Base-by-base conservation (phyloP, 192 early-diverging fungal genomes). In the Glomus cerebriforme region DNA sequence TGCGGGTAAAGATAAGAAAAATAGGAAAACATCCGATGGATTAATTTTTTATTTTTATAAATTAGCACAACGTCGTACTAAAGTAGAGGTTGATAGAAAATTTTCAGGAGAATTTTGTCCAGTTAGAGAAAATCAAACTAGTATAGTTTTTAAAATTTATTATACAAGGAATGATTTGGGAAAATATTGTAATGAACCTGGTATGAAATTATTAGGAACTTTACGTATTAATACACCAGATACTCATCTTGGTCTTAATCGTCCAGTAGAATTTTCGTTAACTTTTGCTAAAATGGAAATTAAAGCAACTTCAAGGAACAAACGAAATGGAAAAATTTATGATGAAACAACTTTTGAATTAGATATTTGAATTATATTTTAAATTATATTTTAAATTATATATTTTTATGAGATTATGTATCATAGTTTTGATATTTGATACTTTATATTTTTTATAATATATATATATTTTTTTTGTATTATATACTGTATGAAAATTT, bases 261-360 rank as follows among this genome's bases (percentile, higher is more conserved):
- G 76, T 47, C 43, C 63, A n/a, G 45, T 78, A 34, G 63, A 78
- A 54, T 78, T 78, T 67, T 26, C 24, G 8, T 39, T 78, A 12
- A 78, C 76, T 9, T 78, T 78, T 47, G 76, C 63, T 19, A 43
- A 49, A 6, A 29, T 66, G 24, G 64, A 78, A 47, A 26, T 47
- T 32, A 78, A 78, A 54, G 76, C 76, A 45, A 49, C 39, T 5
- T 64, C 76, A 19, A 22, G 3, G 12, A 66, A 78, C 32, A 78
- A 54, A 63, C 19, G 26, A 12, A 78, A 63, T 29, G 64, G 43
- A 9, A 24, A 37, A 17, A 8, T 29, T 34, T 75, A 75, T 34
- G 8, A 79, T 12, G 32, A 68, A 35, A 37, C 35, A 15, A 17
- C 7, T 65, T 65, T 65, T 29, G 63, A 29, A 19, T 31, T 65